Base-by-base conservation (phyloP, 2,329 filamentous ascomycete species). In the Trichoderma cornu-damae region DNA sequence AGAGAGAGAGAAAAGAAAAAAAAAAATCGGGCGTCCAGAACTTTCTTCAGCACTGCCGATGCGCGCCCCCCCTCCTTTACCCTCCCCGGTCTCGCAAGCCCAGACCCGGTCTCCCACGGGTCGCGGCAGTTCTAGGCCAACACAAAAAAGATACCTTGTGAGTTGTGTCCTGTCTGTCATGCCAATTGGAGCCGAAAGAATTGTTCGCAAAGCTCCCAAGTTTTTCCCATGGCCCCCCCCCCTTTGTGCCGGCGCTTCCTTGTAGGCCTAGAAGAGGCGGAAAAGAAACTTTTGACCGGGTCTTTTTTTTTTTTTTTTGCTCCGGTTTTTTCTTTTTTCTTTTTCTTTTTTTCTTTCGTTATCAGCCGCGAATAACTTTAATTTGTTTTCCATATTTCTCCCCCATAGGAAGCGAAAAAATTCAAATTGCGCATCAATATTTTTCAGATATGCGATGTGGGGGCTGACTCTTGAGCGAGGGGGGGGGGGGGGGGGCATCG, bases 11-110 rank as follows among this genome's bases (percentile, higher is more conserved):
- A n/a, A n/a, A n/a, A n/a, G n/a, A n/a, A n/a, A n/a, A n/a, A n/a
- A n/a, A n/a, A n/a, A n/a, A n/a, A n/a, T n/a, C n/a, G n/a, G 11
- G 51, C 42, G 46, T 54, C 51, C 40, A 54, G 51, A n/a, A 44
- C 51, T 44, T 28, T 28, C 6, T 26, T n/a, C n/a, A n/a, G 51
- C 51, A 54, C 51, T 38, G 38, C 51, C 51, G 30, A 28, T 20
- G n/a, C 11, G 30, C 20, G 30, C 24, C 51, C 18, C 20, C 24
- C 51, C 18, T 20, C 28, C 37, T 28, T 12, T 20, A 49, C 30
- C 49, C 24, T 8, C 49, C 49, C 49, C 28, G 37, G 37, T 50
- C 49, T 22, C 7, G 11, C 32, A 32, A 32, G 34, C 38, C 44
- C 28, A 32, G n/a, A 14, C 22, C 22, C 24, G 20, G 38, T 28